These are phyloP conservation scores for Mrakia hoshinonis DNA, from an alignment of 768 basidiomycete species.

Conservation along the genomic window DNA sequence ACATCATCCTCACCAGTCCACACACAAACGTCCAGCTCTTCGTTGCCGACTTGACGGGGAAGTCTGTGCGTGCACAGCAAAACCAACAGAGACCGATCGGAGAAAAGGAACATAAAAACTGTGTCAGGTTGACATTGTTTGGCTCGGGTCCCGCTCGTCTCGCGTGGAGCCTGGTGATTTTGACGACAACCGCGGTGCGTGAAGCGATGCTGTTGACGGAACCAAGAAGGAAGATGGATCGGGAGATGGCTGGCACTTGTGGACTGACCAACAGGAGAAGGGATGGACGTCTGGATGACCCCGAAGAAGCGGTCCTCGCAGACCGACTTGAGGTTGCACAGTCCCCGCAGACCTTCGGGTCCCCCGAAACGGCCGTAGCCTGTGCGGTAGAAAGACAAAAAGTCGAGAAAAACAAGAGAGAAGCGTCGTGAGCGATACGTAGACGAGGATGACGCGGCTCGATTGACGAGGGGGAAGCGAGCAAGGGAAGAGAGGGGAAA, in stretches of 20 bases:
- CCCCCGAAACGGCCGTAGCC: constrained; percentile 86
- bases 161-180: too few relatives aligned
- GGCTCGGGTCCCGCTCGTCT: too few relatives aligned
- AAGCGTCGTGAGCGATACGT: too few relatives aligned
- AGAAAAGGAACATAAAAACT: not conserved
- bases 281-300: constrained; percentile 73
- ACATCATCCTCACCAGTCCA: constrained; percentile 22
- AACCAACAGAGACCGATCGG: not conserved
- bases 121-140: too few relatives aligned
- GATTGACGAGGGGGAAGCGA: not conserved
- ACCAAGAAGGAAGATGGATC: not conserved
- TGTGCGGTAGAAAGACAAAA: not conserved
- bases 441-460: too few relatives aligned
- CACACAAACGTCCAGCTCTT: constrained; percentile 23
- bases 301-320: constrained; percentile 78
- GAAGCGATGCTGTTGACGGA: too few relatives aligned
- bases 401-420: too few relatives aligned
- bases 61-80: not conserved
- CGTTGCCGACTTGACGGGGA: constrained; percentile 4
- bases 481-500: not conserved
- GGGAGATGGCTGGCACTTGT: not conserved
- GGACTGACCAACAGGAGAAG: constrained; percentile 55
- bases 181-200: too few relatives aligned
- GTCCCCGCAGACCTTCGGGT: constrained; percentile 77
- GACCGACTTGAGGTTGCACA: constrained; percentile 83